Conservation (phyloP, 2,329 filamentous ascomycete genomes). For the Clarireedia monteithiana region DNA sequence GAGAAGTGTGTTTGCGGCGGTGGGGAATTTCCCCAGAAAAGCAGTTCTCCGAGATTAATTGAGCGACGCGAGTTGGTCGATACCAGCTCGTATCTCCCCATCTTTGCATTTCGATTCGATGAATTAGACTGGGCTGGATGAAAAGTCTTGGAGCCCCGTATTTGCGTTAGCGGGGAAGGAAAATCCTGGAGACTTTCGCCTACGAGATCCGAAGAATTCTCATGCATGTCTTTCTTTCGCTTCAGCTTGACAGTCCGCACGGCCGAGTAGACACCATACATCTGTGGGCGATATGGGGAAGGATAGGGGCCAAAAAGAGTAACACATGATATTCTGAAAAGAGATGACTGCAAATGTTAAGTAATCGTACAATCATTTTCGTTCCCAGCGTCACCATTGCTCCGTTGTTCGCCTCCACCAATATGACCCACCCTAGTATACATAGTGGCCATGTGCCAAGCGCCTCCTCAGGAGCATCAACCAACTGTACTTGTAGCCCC, state of each 20-base stretch:
- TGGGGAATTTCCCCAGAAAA: slow-evolving; percentile 6
- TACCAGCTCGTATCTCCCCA: not conserved
- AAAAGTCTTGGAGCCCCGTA: no score
- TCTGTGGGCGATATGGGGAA: no score
- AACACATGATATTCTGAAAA: not conserved
- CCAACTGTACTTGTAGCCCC: not conserved
- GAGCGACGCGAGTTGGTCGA: not conserved
- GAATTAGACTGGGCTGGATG: no score
- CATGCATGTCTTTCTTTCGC: no score
- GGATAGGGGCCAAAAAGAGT: not conserved
- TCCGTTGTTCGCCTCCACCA: not conserved
- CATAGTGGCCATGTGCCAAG: not conserved
- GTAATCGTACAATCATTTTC: not conserved
- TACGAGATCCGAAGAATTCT: no score
- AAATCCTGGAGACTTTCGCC: no score
- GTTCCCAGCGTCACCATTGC: not conserved
- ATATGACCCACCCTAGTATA: not conserved
- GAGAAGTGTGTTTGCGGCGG: not conserved
- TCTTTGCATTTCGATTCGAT: not conserved
- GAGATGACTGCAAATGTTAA: not conserved
- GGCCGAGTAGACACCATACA: no score
- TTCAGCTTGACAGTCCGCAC: no score
- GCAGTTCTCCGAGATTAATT: not conserved
- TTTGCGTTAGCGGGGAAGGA: no score
- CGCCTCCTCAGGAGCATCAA: not conserved